Conservation (phyloP, 2,329 filamentous ascomycete genomes). For the Dactylella cylindrospora region DNA sequence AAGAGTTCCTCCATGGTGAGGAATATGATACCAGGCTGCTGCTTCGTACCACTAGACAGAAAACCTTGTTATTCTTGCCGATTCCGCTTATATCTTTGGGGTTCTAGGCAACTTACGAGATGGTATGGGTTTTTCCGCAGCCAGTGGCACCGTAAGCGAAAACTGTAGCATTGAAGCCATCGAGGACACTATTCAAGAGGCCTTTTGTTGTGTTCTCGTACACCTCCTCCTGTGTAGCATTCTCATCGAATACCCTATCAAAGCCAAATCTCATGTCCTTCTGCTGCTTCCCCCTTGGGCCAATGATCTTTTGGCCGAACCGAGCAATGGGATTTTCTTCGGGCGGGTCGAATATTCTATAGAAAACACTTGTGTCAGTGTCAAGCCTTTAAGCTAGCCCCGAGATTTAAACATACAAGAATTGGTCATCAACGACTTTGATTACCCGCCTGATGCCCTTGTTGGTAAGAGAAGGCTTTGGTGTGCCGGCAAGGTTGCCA, state of each 20-base stretch:
- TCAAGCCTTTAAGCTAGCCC: slow-evolving; percentile 19
- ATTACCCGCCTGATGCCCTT: slow-evolving; percentile 88
- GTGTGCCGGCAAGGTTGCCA: slow-evolving; percentile 84
- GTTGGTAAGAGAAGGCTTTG: slow-evolving; percentile 78
- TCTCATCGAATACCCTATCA: slow-evolving; percentile 95
- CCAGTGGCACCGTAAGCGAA: slow-evolving; percentile 98
- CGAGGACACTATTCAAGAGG: slow-evolving; percentile 90
- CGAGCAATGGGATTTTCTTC: slow-evolving; percentile 90
- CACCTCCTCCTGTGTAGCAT: slow-evolving; percentile 84
- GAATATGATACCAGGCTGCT: slow-evolving; percentile 96
- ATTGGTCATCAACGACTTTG: slow-evolving; percentile 94
- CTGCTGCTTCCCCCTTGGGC: slow-evolving; percentile 77
- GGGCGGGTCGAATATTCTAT: slow-evolving; percentile 91
- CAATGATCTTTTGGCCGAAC: slow-evolving; percentile 78
- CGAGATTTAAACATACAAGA: slow-evolving; percentile 67
- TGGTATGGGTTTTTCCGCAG: slow-evolving; percentile 98
- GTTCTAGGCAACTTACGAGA: slow-evolving; percentile 54
- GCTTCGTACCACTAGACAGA: slow-evolving; percentile 69
- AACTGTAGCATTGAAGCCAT: slow-evolving; percentile 97
- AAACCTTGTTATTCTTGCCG: neutral
- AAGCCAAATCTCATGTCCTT: slow-evolving; percentile 98
- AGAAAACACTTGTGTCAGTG: neutral
- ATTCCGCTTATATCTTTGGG: neutral
- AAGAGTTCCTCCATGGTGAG: slow-evolving; percentile 99
- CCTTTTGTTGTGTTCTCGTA: slow-evolving; percentile 89